Base-by-base conservation (phyloP, 306 rosid genomes). In the Pyrus communis region DNA sequence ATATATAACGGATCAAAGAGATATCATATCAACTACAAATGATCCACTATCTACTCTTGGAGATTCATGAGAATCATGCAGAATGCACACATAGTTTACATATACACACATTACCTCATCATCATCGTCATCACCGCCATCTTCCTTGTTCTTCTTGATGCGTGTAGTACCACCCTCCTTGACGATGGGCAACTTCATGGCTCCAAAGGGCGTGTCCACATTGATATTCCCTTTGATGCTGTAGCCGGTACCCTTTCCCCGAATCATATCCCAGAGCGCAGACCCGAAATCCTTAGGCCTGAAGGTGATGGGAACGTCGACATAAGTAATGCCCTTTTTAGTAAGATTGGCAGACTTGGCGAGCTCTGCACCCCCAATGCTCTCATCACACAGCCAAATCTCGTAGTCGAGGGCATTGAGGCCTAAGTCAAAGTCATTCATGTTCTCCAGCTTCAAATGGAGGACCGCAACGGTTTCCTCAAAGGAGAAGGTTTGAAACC, bases 211-310 rank as follows among this genome's bases (percentile, higher is more conserved):
- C 18, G 97, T 96, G 77, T 96, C 97, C 43, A 88, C 97, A 85
- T 89, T 62, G 61, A 96, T 78, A 77, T 89, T 27, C 59, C 99
- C 99, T 78, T 88, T 96, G 70, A 96, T 67, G 83, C 84, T 66
- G 84, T 96, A 96, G 77, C 97, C 97, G 0, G 91, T 93, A 10
- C 99, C 98, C 80, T n/a, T 87, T 77, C 98, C 99, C 78, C 99
- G 89, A 23, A 96, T 92, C 94, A 96, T 96, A 80, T 92, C 97
- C 99, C 99, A 96, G 19, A 96, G 74, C 2, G 98, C 99, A 78
- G 97, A 92, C 28, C 99, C 98, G 25, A 91, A 88, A 74, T 92
- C 98, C 90, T 96, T 91, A 3, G 98, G 99, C 89, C 86, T 89
- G 79, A 96, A 96, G 81, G 93, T 89, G 69, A 96, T 81, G 7